Evolutionary conservation across 352 stramenopile species (phyloP), one percentile per base, ranked within the genome.

Genomic region (Phytophthora citrophthora): DNA sequence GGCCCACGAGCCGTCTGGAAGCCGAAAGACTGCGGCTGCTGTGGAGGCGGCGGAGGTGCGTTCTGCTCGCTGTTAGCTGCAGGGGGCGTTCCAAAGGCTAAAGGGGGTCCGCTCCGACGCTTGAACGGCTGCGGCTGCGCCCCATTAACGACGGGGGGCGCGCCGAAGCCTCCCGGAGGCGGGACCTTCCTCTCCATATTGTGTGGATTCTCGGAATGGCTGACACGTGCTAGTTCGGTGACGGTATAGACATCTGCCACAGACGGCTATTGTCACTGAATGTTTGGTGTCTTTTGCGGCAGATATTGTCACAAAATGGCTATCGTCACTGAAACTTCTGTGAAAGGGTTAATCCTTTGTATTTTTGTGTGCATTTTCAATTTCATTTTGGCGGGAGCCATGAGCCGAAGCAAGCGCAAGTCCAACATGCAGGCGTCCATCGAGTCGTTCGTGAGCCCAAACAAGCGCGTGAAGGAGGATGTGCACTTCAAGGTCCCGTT

Each of bases 401-500:
- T 73, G 64, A 29, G 40, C 9, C 50, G 45, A 57, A 13, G 32
- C 4, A 74, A 74, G 55, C 62, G 56, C 43, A 74, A 65, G 63
- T 36, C 56, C 46, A 63, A 59, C 38, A 72, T 61, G 36, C 82
- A 91, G 59, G 70, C 74, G 36, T 79, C 74, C 31, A 91, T 91
- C 50, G 77, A 78, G 24, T 36, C 76, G 13, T 91, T 89, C 56
- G 76, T 91, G 9, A 54, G 55, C 20, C 47, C 60, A 26, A 51
- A 39, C 40, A 68, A 59, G 32, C 64, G 50, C 20, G 70, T 90
- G 16, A 44, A 73, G n/a, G 73, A 89, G 52, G 72, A 94, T 54
- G 68, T 90, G 64, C 69, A 89, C 52, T 88, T 94, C 54, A 89
- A 93, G 69, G 86, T 96, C 34, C 88, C 88, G 27, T 95, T 93